Base-by-base conservation (phyloP, 306 rosid species). In the Trichosanthes cucumerina region DNA sequence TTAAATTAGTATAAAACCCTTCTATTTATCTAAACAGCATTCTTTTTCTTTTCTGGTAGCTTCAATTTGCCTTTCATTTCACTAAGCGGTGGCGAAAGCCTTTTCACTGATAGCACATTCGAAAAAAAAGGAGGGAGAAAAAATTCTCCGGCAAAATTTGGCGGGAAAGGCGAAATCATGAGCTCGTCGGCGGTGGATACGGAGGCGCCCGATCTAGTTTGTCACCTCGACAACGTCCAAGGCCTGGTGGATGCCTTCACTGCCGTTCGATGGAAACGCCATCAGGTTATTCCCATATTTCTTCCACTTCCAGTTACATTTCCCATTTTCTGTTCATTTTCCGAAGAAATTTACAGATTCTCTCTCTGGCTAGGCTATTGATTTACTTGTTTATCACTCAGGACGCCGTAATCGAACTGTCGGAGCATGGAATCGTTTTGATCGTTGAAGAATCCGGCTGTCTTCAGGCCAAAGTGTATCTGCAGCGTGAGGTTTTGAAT, bases 211-310 rank as follows among this genome's bases (percentile, higher is more conserved):
- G 96, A 94, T 60, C 87, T 94, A 74, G 73, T 89, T n/a, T 90
- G 98, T 80, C 84, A 89, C 72, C 82, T 92, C 0, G 97, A 90
- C 83, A 90, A 89, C 84, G 97, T 90, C 49, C 98, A 94, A 73
- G 97, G 98, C 28, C 82, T 92, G 80, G 98, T 90, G 23, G 97
- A 89, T 70, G 97, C 96, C 2, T 89, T 92, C 86, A 86, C 86
- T 75, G 88, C 98, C 79, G 96, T 88, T 79, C 88, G 96, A 23
- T 92, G 98, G 98, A 94, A 94, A 44, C 98, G 97, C 81, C 93
- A 89, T 49, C 97, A 93, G 91, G 97, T 90, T 6, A 5, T 31
- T 28, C 41, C 76, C 50, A 31, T 58, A 41, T 60, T 31, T 15
- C 69, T 28, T 60, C 66, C 38, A 60, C 38, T 31, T 28, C 6